Evolutionary conservation across 106 monocot species (phyloP).

Genomic region (Acanthochlamys bracteata): DNA sequence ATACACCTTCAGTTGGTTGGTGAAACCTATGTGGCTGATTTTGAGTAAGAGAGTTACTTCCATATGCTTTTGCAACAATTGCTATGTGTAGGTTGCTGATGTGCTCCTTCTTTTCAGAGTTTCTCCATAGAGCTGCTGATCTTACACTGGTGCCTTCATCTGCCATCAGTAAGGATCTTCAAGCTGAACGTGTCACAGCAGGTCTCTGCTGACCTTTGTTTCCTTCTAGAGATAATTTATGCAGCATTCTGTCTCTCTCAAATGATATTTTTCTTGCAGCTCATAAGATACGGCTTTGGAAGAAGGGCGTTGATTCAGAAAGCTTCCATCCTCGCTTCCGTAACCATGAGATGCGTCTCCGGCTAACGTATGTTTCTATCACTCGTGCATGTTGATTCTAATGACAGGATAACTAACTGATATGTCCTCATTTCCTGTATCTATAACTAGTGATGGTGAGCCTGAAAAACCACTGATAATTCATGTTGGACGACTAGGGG

Average conservation of each 20-base stretch:
- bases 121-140: conserved; percentile 86
- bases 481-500: conserved; percentile 94
- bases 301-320: conserved; percentile 89
- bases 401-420: too few species aligned
- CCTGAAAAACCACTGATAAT: conserved; percentile 86
- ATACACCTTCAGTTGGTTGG: conserved; percentile 95
- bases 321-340: conserved; percentile 73
- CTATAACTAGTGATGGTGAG: conserved; percentile 59
- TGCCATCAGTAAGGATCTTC: conserved; percentile 69
- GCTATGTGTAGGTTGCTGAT: conserved; percentile 1
- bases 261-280: conserved; percentile 30
- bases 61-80: conserved; percentile 4
- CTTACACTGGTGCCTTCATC: conserved; percentile 92
- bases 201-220: conserved; percentile 22
- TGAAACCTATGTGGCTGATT: conserved; percentile 81
- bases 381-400: conserved; percentile 3
- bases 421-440: too few species aligned
- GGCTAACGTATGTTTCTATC: conserved; percentile 46
- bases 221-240: conserved; percentile 2
- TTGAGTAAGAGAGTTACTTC: conserved; percentile 45
- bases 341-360: conserved; percentile 68
- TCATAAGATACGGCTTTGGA: conserved; percentile 84
- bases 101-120: conserved; percentile 30
- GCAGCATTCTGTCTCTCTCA: not conserved
- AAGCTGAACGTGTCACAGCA: conserved; percentile 54